A percentile compares a stretch with the other conserved stretches of the same genome.
Conservation (phyloP, 352 stramenopile species). For the Phytophthora lateralis region DNA sequence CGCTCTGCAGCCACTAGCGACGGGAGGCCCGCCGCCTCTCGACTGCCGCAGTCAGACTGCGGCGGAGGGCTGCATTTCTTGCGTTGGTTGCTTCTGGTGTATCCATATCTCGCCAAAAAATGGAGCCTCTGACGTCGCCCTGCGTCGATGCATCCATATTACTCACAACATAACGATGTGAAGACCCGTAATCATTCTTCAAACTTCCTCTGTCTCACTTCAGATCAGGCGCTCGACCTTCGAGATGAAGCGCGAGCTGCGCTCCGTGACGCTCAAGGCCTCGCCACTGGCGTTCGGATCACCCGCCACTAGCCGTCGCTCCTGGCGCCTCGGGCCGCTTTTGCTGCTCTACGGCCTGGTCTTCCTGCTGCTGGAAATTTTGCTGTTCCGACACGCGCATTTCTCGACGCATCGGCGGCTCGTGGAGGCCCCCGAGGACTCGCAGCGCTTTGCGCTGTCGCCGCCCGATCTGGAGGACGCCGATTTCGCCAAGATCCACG, state of each 20-base stretch:
- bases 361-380: slow-evolving; percentile 26
- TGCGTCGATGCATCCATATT: slow-evolving; percentile 15
- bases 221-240: neutral
- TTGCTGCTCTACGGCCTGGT: slow-evolving; percentile 19
- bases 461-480: slow-evolving; percentile 25
- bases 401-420: slow-evolving; percentile 16
- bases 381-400: slow-evolving; percentile 15
- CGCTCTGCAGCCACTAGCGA: slow-evolving; percentile 3
- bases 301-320: neutral
- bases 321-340: slow-evolving; percentile 20
- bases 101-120: too few species aligned
- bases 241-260: slow-evolving; percentile 27
- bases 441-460: slow-evolving; percentile 20
- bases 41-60: too few species aligned
- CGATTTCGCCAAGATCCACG: slow-evolving; percentile 19
- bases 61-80: too few species aligned
- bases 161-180: slow-evolving; percentile 2
- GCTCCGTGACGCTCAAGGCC: slow-evolving; percentile 30
- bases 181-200: slow-evolving; percentile 49
- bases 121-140: neutral
- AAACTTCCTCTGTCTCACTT: slow-evolving; percentile 6
- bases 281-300: slow-evolving; percentile 8
- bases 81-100: too few species aligned
- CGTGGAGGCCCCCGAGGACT: slow-evolving; percentile 23
- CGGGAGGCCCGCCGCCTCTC: too few species aligned